Evolutionary conservation across 768 basidiomycete species (phyloP).

Genomic region (Boletus edulis): DNA sequence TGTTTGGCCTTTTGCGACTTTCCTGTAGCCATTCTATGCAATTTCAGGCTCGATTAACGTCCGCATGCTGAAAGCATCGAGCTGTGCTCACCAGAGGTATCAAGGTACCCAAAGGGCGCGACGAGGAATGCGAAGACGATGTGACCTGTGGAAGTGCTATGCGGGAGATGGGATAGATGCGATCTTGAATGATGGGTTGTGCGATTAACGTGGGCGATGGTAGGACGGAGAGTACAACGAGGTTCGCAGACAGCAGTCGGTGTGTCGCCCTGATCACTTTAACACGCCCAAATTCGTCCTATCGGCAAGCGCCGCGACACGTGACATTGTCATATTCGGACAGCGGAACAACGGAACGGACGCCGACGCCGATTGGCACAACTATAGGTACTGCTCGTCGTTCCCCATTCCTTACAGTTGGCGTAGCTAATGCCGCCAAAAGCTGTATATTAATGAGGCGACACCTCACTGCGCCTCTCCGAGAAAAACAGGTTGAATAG

Average conservation of each 20-base stretch:
- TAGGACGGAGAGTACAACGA: conserved; percentile 11
- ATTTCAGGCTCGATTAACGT: conserved; percentile 19
- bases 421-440: too few species aligned
- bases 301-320: conserved; percentile 33
- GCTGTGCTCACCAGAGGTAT: conserved; percentile 16
- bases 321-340: conserved; percentile 18
- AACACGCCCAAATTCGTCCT: conserved; percentile 27
- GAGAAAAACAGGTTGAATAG: too few species aligned
- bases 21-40: conserved; percentile 28
- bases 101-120: not conserved
- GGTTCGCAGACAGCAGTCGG: conserved; percentile 14
- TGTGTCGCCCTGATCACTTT: conserved; percentile 29
- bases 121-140: conserved; percentile 1
- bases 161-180: not conserved
- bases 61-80: not conserved
- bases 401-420: too few species aligned
- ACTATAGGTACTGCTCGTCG: too few species aligned
- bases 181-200: conserved; percentile 17
- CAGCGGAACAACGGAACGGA: conserved; percentile 22
- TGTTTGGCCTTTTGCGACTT: conserved; percentile 29
- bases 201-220: conserved; percentile 24
- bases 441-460: too few species aligned
- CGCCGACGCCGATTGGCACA: conserved; percentile 1
- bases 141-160: not conserved
- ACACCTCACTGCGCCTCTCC: too few species aligned